phyloP scores from a whole-genome alignment of 805 yeast genomes.

The Millerozyma miso region DNA sequence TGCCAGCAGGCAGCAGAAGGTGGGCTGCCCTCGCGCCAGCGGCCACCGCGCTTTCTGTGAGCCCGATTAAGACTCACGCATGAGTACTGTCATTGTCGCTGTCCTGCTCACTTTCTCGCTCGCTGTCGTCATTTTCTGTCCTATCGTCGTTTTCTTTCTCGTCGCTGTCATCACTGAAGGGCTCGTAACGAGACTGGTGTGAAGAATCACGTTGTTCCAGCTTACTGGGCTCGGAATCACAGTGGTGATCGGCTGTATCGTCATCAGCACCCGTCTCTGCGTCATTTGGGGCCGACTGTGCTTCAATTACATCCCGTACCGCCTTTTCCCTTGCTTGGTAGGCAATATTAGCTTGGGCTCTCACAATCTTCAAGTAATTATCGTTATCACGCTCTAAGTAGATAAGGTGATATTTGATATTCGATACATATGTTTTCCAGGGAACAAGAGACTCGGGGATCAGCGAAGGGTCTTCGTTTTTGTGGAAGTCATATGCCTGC shows the following conservation, averaged over 20 bases:
- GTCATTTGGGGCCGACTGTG: too few relatives aligned
- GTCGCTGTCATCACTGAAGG: neutral
- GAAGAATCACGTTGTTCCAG: too few relatives aligned
- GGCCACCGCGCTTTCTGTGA: too few relatives aligned
- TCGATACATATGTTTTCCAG: slow-evolving; percentile 33
- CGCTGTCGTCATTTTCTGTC: neutral
- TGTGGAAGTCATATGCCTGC: slow-evolving; percentile 17
- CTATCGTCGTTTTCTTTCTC: neutral
- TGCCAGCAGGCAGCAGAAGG: too few relatives aligned
- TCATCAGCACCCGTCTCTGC: too few relatives aligned
- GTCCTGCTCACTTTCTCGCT: neutral
- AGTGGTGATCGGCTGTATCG: too few relatives aligned
- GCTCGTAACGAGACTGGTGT: neutral
- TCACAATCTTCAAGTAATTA: slow-evolving; percentile 44
- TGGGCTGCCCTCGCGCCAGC: too few relatives aligned
- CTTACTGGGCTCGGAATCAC: too few relatives aligned
- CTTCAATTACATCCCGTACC: neutral
- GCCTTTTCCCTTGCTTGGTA: slow-evolving; percentile 35
- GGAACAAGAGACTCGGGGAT: slow-evolving; percentile 35
- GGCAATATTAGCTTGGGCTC: slow-evolving; percentile 43
- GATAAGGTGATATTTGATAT: slow-evolving; percentile 43
- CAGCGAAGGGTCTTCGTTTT: slow-evolving; percentile 5
- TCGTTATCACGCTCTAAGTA: slow-evolving; percentile 56
- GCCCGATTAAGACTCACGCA: too few relatives aligned
- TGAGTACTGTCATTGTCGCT: neutral